Base-by-base conservation (phyloP, 228 moss, liverwort and hornwort genomes). In the Sphagnum fallax region DNA sequence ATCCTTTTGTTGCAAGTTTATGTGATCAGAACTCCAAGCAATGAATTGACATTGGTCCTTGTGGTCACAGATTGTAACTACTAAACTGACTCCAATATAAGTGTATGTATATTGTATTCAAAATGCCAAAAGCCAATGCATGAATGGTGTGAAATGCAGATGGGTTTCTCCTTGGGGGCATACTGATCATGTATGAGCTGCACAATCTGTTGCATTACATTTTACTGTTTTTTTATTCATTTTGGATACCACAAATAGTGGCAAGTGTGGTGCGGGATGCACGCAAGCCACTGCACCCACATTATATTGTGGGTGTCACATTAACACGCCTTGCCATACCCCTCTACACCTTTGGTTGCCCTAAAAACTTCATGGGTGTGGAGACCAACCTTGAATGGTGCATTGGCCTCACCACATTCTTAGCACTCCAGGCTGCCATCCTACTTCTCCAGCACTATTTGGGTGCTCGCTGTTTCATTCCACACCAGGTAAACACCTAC, bases 171-270 rank as follows among this genome's bases (percentile, higher is more conserved):
- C 68, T 95, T 67, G 92, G 92, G 67, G 94, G 94, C 63, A 92
- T 95, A 68, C 79, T 95, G 52, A 90, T 95, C 67, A 95, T 95
- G 90, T 95, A 95, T 63, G 92, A 95, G 71, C 92, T 95, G 62
- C 94, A 95, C 67, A 84, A 80, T 64, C 73, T 96, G 72, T 87
- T 96, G 48, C 91, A 88, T 51, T 92, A 96, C 79, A 91, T 96
- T 51, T 78, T 96, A 74, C 75, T 96, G 32, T 72, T 84, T 69
- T 96, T 95, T 75, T 96, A 96, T 77, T 92, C 89, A 6, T 96
- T 96, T 58, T 96, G 92, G 95, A 91, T 96, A 58, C 95, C 95
- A 16, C 95, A 96, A 82, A 96, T 96, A 67, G 88, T 96, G 16
- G 95, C 91, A 16, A 96, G 91, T 63, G 92, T 96, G 52, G 84